Evolutionary conservation across 169 alveolate genomes (phyloP).

Genomic region (Plasmodium gonderi): DNA sequence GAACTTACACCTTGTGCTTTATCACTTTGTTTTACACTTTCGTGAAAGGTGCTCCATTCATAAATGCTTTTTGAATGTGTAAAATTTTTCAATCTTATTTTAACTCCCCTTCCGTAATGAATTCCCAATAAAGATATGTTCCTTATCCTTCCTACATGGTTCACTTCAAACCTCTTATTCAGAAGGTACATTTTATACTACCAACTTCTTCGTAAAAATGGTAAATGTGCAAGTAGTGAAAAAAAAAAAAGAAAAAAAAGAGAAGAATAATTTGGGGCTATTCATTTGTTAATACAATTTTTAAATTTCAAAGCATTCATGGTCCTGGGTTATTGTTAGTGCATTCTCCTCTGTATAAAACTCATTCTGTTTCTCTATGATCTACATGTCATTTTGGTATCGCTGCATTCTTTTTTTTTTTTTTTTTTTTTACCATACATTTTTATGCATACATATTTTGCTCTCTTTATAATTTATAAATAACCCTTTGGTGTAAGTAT

Average conservation of each 20-base stretch:
- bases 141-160: neutral
- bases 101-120: neutral
- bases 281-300: neutral
- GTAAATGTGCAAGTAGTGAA: too few relatives aligned
- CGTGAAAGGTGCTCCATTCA: conserved; percentile 11
- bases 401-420: neutral
- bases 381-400: neutral
- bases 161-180: neutral
- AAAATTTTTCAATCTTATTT: conserved; percentile 10
- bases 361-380: neutral
- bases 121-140: neutral
- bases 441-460: neutral
- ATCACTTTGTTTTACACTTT: neutral
- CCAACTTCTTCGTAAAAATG: neutral
- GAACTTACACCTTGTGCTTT: neutral
- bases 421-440: neutral
- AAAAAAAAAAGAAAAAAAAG: neutral
- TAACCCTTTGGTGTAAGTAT: neutral
- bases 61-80: conserved; percentile 42
- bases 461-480: neutral
- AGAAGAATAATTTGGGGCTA: neutral
- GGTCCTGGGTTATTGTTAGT: neutral
- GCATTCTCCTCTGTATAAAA: neutral
- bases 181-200: neutral
- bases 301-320: neutral